Base-by-base conservation (phyloP, 2,329 filamentous ascomycete genomes). In the Amphichorda felina region DNA sequence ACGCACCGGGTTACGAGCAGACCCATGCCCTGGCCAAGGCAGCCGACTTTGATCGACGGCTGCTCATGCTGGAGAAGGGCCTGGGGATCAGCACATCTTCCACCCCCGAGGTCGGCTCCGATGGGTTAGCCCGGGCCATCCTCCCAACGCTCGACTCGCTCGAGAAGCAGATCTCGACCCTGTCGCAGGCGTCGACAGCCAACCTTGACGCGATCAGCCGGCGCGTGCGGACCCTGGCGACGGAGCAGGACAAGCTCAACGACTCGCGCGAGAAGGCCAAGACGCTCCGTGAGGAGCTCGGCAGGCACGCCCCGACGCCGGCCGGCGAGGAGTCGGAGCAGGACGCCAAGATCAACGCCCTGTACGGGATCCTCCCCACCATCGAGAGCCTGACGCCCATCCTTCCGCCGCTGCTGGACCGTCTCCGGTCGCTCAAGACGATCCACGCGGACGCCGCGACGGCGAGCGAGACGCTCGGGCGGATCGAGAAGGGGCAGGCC, bases 381-480 rank as follows among this genome's bases (percentile, higher is more conserved):
- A 91, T 98, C 39, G 87, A 94, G 57, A 82, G 72, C 38, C 68
- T 98, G 7, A 72, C 85, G 5, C 91, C 91, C 1, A 68, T 94
- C 14, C 69, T 98, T 4, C 89, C 91, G 2, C 75, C 85, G 5
- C 67, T 96, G 8, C 67, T 98, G 9, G 87, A 95, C 49, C 75
- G 91, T 18, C 63, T 98, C 34, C 73, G 88, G 39, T 93, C 86
- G 8, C 65, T 98, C 38, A 73, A 84, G 39, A 76, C 79, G 11
- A 80, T 96, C 34, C 91, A 98, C 51, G 78, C 84, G 0, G 85
- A 88, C 47, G 91, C 91, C 1, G 88, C 85, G 18, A 75, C 75
- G 22, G 89, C 89, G 2, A 78, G 78, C 40, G 78, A 84, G 47
- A 83, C 79, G 7, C 63, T 98, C 35, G 77, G 82, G 36, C 75